Evolutionary conservation across 352 stramenopile genomes (phyloP), one percentile per base, ranked within the genome.

Genomic region (Phytophthora nicotianae): DNA sequence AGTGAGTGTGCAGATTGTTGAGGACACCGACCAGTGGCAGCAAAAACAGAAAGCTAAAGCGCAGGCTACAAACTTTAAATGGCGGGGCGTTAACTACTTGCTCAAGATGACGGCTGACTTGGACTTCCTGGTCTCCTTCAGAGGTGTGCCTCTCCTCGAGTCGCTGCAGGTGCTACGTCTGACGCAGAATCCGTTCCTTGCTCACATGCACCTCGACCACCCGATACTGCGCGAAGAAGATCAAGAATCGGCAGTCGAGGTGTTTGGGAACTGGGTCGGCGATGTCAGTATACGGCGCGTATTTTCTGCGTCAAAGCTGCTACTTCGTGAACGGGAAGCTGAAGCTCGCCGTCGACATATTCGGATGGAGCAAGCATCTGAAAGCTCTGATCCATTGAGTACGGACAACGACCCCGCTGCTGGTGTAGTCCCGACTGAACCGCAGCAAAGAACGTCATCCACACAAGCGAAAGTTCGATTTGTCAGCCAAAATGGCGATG

Each of bases 31-130:
- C 21, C 61, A 75, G 49, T 94, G 86, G 86, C 72, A 75, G n/a
- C 50, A 55, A 24, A 32, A 56, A 21, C 65, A 72, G 23, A 49
- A 65, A 38, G 17, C 37, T 4, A 72, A 68, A 43, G 51, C 58
- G 3, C 59, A 72, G 23, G 65, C 53, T 14, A 60, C 62, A 4
- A 68, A 45, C n/a, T 94, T 92, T 57, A 72, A 83, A 58, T 94
- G 86, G 86, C 85, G 85, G 0, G 52, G 83, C 1, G 71, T 85
- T 45, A 92, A 92, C 54, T 94, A 95, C 51, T 65, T 93, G 51
- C 70, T 86, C 58, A 95, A 95, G 62, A 95, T 95, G 82, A 70
- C 72, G 1, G 14, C 49, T 4, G 86, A 95, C 47, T 60, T 88
- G 11, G 70, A 84, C 45, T 91, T 93, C 48, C 65, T 93, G 6